phyloP scores from a whole-genome alignment of 2,329 filamentous ascomycete species.

The Beauveria sp. region DNA sequence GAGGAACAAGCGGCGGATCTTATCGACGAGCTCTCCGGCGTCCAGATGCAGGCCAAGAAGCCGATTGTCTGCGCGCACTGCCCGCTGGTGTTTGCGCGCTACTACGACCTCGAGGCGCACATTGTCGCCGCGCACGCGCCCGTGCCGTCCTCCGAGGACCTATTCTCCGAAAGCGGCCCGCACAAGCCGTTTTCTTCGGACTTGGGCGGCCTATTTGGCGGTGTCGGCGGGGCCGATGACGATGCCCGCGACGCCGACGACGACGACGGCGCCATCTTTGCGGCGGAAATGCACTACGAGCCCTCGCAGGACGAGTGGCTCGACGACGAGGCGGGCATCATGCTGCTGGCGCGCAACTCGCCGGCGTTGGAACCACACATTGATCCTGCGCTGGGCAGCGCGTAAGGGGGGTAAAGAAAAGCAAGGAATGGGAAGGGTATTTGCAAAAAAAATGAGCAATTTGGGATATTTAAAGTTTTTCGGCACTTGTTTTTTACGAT shows the following conservation, averaged over 20 bases:
- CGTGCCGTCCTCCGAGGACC: neutral
- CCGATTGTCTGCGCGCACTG: constrained; percentile 41
- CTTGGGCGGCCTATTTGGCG: constrained; percentile 13
- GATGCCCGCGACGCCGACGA: constrained; percentile 17
- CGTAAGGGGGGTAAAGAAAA: neutral
- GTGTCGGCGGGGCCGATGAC: constrained; percentile 15
- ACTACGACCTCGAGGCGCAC: constrained; percentile 43
- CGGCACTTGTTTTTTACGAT: too few species aligned
- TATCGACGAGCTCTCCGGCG: constrained; percentile 37
- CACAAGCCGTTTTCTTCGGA: neutral
- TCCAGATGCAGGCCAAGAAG: constrained; percentile 31
- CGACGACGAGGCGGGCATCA: constrained; percentile 36
- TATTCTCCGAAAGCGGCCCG: constrained; percentile 17
- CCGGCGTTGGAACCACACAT: constrained; percentile 20
- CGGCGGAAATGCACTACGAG: constrained; percentile 25
- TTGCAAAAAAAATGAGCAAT: too few species aligned
- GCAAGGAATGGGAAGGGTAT: too few species aligned
- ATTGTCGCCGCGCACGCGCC: constrained; percentile 26
- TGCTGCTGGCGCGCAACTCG: constrained; percentile 28
- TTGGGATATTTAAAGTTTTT: neutral
- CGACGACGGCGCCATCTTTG: constrained; percentile 20
- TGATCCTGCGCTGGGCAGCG: constrained; percentile 24
- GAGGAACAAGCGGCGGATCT: constrained; percentile 19
- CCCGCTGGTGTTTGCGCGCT: constrained; percentile 38
- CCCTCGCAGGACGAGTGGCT: constrained; percentile 33